Conservation (phyloP, 345 rosid genomes). For the Gossypium ekmanianum region DNA sequence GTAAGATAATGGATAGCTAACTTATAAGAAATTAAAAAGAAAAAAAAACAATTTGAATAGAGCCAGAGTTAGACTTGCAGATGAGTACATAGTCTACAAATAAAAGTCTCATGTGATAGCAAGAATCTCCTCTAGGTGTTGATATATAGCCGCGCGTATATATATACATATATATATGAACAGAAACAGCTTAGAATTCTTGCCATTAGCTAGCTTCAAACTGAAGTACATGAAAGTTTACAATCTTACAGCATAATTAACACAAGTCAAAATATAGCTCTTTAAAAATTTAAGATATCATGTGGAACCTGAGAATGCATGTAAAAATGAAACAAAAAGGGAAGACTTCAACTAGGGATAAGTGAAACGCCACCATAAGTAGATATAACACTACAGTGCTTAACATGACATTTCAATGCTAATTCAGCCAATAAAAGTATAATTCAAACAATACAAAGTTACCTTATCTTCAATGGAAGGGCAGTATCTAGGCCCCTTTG, state of each 20-base stretch:
- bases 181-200: background rate
- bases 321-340: background rate
- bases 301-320: background rate
- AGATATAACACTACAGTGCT: background rate
- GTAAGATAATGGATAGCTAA: background rate
- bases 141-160: no score
- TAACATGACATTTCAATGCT: background rate
- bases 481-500: slow-evolving; percentile 98
- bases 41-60: background rate
- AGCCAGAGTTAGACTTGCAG: background rate
- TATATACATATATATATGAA: no score
- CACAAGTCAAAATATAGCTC: background rate
- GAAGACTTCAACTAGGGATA: background rate
- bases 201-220: background rate
- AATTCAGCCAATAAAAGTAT: background rate
- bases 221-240: background rate
- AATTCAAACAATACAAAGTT: background rate
- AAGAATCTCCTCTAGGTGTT: background rate
- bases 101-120: background rate
- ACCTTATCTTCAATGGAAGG: slow-evolving; percentile 99
- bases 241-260: background rate
- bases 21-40: background rate
- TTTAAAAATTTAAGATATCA: background rate
- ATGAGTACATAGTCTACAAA: background rate
- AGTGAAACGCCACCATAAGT: background rate